These are phyloP conservation scores for Paragyromitra xinjiangensis DNA, from an alignment of 495 filamentous ascomycete species.

Conservation along the genomic window DNA sequence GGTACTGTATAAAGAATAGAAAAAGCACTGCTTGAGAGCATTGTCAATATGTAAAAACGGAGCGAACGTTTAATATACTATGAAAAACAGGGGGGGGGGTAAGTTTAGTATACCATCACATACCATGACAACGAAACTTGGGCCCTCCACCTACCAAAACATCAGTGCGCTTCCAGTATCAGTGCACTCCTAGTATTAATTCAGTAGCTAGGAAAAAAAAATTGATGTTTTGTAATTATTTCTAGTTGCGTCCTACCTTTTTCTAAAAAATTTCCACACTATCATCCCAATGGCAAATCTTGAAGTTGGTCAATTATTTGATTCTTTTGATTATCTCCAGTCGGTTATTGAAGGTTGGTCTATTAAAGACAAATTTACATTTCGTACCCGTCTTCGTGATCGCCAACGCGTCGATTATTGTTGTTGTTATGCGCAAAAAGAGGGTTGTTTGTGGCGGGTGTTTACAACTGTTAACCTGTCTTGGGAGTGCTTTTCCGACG, in stretches of 20 bases:
- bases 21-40: no score
- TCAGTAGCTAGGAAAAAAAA: background rate
- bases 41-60: background rate
- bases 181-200: background rate
- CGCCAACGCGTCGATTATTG: background rate
- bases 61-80: conserved; percentile 2
- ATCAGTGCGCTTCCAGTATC: background rate
- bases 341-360: background rate
- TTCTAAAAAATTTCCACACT: background rate
- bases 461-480: background rate
- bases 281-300: conserved; percentile 13
- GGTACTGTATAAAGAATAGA: background rate
- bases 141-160: background rate
- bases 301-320: conserved; percentile 8
- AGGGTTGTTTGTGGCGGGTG: background rate
- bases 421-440: conserved; percentile 2
- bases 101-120: background rate
- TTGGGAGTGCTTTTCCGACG: background rate
- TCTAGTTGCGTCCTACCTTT: background rate
- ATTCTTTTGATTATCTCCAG: background rate
- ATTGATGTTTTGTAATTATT: background rate
- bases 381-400: background rate
- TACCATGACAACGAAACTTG: conserved; percentile 2
- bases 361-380: conserved; percentile 19
- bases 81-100: conserved; percentile 5